These are phyloP conservation scores for Chrysoporthe cubensis DNA, from an alignment of 2,329 filamentous ascomycete genomes.

Conservation along the genomic window DNA sequence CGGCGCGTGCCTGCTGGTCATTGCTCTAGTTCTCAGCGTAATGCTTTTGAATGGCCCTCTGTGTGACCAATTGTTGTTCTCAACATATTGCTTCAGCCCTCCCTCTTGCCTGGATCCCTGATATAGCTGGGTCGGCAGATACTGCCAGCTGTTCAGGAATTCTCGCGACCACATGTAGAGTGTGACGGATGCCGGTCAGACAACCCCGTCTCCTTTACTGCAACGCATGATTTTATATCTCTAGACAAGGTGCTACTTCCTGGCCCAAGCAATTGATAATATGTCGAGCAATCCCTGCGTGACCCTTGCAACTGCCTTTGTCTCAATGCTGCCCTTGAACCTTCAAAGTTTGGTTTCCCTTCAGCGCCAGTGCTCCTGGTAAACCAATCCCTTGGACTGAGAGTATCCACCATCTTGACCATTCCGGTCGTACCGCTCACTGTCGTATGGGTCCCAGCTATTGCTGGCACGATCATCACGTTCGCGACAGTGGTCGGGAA, in stretches of 20 bases:
- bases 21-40: background rate
- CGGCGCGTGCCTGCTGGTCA: background rate
- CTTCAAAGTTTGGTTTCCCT: background rate
- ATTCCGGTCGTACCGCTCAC: background rate
- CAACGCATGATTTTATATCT: background rate
- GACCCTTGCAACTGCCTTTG: background rate
- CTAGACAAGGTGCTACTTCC: background rate
- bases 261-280: conserved; percentile 1
- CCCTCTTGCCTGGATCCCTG: background rate
- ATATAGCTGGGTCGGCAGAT: background rate
- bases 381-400: background rate
- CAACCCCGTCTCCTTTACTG: background rate
- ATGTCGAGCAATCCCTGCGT: background rate
- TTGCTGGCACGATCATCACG: background rate
- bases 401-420: background rate
- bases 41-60: background rate
- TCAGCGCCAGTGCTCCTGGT: background rate
- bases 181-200: background rate
- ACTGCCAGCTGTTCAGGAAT: background rate
- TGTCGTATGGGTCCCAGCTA: background rate
- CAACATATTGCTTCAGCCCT: background rate
- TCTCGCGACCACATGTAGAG: background rate
- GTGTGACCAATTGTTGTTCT: background rate
- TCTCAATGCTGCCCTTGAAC: background rate
- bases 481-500: background rate